phyloP scores from a whole-genome alignment of 2,329 filamentous ascomycete species.

The Neocucurbitaria cava region DNA sequence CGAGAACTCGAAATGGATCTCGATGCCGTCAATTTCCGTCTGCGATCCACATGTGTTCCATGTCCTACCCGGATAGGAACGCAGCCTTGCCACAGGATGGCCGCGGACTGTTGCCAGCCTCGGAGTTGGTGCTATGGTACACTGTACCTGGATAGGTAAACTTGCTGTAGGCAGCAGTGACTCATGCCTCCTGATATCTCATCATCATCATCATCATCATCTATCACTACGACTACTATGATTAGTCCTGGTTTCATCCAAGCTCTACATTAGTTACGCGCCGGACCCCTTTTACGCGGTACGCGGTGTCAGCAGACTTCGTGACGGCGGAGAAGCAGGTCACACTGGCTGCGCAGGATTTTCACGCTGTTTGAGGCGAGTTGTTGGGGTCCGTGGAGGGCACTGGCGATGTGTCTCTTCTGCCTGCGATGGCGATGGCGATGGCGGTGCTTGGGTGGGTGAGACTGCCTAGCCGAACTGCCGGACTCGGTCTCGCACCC shows the following conservation, averaged over 20 bases:
- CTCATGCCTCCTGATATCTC: conserved; percentile 14
- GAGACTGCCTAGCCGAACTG: conserved; percentile 7
- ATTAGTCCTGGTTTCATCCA: conserved; percentile 16
- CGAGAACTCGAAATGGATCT: background rate
- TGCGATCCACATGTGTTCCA: conserved; percentile 1
- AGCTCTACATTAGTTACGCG: conserved; percentile 8
- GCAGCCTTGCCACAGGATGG: conserved; percentile 7
- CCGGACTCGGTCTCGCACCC: conserved; percentile 4
- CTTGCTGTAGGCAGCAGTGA: conserved; percentile 20
- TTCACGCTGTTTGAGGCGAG: conserved; percentile 12
- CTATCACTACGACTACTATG: background rate
- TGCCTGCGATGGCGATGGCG: conserved; percentile 22
- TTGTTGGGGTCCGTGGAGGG: conserved; percentile 8
- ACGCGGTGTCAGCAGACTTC: conserved; percentile 42
- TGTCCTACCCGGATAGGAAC: conserved; percentile 3
- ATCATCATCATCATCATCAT: conserved; percentile 3
- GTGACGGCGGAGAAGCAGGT: conserved; percentile 18
- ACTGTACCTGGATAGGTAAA: background rate
- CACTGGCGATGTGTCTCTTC: conserved; percentile 20
- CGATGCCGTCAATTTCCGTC: conserved; percentile 4
- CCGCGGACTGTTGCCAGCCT: conserved; percentile 7
- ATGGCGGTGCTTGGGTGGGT: conserved; percentile 20
- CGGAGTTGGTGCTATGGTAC: background rate
- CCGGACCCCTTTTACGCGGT: conserved; percentile 14
- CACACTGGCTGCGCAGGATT: conserved; percentile 28